These are phyloP conservation scores for Maudiozyma serrabonitensis DNA, from an alignment of 805 yeast genomes.

Conservation along the genomic window DNA sequence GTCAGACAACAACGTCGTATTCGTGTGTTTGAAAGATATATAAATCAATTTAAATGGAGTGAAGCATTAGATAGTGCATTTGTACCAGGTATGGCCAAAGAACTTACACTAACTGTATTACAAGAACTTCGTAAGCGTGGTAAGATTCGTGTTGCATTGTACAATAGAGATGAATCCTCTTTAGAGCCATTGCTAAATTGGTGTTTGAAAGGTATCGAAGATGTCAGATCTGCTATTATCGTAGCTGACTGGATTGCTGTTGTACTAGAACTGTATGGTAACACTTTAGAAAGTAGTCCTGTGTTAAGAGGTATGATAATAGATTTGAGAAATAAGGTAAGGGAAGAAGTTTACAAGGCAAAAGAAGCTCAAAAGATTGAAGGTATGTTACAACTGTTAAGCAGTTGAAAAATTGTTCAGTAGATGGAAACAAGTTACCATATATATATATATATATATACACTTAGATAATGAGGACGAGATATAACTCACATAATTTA, in stretches of 20 bases:
- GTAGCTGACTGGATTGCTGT: conserved; percentile 71
- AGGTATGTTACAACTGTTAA: conserved; percentile 86
- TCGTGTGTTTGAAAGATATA: conserved; percentile 70
- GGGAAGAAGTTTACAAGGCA: conserved; percentile 63
- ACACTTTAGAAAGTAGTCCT: conserved; percentile 60
- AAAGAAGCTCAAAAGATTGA: conserved; percentile 81
- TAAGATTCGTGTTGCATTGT: conserved; percentile 70
- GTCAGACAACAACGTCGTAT: conserved; percentile 50
- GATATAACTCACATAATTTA: too few species aligned
- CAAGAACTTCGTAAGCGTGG: conserved; percentile 85
- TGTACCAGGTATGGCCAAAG: conserved; percentile 66
- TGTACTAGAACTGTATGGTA: conserved; percentile 63
- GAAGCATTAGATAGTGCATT: conserved; percentile 89
- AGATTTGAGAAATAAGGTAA: conserved; percentile 51
- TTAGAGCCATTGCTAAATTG: conserved; percentile 81
- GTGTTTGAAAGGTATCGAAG: conserved; percentile 70
- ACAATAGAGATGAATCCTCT: conserved; percentile 75
- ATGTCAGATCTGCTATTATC: conserved; percentile 52
- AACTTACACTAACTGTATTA: conserved; percentile 70
- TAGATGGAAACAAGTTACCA: too few species aligned
- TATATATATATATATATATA: too few species aligned
- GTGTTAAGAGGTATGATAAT: conserved; percentile 65
- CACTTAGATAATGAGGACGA: too few species aligned
- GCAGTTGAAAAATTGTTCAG: conserved; percentile 25
- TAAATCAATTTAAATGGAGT: conserved; percentile 83